Evolutionary conservation across 352 stramenopile genomes (phyloP).

Genomic region (Pythium angustatum): DNA sequence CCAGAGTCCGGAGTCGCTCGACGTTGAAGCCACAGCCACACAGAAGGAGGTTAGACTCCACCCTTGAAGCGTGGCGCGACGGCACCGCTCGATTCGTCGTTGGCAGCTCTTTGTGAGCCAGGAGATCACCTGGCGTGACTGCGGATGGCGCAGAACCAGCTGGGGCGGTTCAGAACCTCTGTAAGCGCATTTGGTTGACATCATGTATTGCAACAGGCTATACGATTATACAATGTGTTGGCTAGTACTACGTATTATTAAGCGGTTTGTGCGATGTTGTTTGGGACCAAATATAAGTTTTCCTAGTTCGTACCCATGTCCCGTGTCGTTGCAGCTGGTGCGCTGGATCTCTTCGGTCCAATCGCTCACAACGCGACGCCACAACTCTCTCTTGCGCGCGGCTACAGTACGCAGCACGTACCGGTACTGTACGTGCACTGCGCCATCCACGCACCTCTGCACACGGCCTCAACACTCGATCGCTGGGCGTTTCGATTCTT

Average conservation of each 20-base stretch:
- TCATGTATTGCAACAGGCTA: background rate
- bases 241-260: background rate
- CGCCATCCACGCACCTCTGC: background rate
- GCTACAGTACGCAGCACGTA: background rate
- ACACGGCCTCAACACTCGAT: no score
- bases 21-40: no score
- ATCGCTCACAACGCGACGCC: background rate
- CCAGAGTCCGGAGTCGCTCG: no score
- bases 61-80: no score
- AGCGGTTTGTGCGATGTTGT: background rate
- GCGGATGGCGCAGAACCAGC: background rate
- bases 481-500: no score
- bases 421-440: background rate
- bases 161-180: background rate
- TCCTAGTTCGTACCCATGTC: background rate
- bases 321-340: background rate
- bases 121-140: background rate
- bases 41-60: no score
- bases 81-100: no score
- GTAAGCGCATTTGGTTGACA: background rate
- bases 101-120: no score
- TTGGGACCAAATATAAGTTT: background rate
- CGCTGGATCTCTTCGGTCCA: background rate
- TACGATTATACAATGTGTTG: background rate
- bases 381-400: background rate